Conservation (phyloP, 257 asterid species). For the Rauvolfia tetraphylla region DNA sequence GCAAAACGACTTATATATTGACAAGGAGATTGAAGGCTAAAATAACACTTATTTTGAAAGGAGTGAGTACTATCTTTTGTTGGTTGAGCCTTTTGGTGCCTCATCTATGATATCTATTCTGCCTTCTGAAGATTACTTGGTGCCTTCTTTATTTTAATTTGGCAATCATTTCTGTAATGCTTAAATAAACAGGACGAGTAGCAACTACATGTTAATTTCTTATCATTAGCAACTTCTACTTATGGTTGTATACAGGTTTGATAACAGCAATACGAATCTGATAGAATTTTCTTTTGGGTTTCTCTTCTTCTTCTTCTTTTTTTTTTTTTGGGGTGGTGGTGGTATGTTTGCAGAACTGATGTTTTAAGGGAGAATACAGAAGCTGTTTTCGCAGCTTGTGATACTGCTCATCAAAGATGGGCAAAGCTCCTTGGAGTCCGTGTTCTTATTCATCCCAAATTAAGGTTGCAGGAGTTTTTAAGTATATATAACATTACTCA, state of each 20-base stretch:
- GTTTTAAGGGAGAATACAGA: constrained; percentile 93
- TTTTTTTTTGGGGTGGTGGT: neutral
- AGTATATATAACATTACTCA: constrained; percentile 79
- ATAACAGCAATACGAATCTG: neutral
- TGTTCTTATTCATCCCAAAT: constrained; percentile 76
- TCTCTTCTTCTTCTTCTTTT: too few species aligned
- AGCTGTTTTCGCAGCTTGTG: constrained; percentile 97
- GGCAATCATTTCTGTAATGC: neutral
- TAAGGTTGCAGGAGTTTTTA: constrained; percentile 81
- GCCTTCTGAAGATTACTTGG: neutral
- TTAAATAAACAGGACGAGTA: neutral
- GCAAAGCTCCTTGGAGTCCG: constrained; percentile 98
- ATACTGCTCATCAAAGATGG: constrained; percentile 99
- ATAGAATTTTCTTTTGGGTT: neutral
- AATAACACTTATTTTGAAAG: too few species aligned
- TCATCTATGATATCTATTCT: neutral
- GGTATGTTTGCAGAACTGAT: constrained; percentile 61
- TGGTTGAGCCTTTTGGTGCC: neutral
- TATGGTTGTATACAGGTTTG: neutral
- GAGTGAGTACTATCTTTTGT: too few species aligned
- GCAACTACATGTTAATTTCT: neutral
- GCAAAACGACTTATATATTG: too few species aligned
- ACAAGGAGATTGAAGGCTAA: too few species aligned
- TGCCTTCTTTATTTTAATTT: neutral
- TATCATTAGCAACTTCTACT: neutral